phyloP scores from a whole-genome alignment of 257 asterid species.

The Solanum piurae region DNA sequence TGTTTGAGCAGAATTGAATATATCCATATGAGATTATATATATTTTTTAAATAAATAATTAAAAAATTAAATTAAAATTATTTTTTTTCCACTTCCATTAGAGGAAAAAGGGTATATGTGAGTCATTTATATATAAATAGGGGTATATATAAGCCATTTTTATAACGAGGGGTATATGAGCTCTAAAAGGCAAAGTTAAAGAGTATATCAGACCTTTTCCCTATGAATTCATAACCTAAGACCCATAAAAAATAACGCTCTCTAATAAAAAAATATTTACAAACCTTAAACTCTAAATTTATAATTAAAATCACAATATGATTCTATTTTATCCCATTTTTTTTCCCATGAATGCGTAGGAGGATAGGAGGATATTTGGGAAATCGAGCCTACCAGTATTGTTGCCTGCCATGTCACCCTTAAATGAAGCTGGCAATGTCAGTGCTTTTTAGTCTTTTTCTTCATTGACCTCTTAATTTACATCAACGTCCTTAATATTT shows the following conservation, averaged over 20 bases:
- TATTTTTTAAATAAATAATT: too few relatives aligned
- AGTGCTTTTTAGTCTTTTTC: not conserved
- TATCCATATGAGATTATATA: too few relatives aligned
- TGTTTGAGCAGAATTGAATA: too few relatives aligned
- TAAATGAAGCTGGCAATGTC: constrained; percentile 7
- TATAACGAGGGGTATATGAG: too few relatives aligned
- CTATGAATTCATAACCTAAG: not conserved
- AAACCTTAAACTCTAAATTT: not conserved
- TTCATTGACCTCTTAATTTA: not conserved
- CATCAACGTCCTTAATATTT: not conserved
- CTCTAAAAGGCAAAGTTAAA: too few relatives aligned
- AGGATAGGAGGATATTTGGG: not conserved
- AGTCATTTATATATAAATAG: too few relatives aligned
- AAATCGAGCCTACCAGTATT: not conserved
- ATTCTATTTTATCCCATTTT: not conserved
- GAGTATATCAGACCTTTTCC: too few relatives aligned
- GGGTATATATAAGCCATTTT: too few relatives aligned
- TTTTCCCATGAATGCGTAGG: not conserved
- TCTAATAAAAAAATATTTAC: not conserved
- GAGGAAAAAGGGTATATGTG: too few relatives aligned
- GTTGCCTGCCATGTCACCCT: not conserved
- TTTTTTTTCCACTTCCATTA: too few relatives aligned
- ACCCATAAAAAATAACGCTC: not conserved
- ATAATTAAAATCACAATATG: not conserved
- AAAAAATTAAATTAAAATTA: too few relatives aligned